Conservation (phyloP, 768 basidiomycete species). For the Mycena galopus region DNA sequence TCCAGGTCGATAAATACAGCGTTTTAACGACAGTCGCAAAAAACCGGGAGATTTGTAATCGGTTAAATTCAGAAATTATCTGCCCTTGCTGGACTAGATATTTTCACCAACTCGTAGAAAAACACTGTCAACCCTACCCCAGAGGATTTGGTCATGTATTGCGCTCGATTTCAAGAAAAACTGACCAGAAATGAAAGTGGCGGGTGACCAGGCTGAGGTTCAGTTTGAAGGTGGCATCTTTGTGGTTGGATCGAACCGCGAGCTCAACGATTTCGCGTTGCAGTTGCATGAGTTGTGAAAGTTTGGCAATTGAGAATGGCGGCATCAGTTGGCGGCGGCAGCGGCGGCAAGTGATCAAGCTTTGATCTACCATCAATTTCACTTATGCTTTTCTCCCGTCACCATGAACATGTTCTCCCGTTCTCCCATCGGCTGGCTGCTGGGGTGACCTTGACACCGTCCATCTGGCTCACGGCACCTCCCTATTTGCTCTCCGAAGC, state of each 20-base stretch:
- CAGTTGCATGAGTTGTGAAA: too few species aligned
- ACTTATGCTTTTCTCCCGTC: too few species aligned
- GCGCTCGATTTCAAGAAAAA: not conserved
- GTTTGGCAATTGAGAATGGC: too few species aligned
- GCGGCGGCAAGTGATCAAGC: too few species aligned
- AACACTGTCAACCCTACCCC: not conserved
- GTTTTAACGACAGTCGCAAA: not conserved
- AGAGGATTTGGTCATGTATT: too few species aligned
- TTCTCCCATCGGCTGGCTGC: too few species aligned
- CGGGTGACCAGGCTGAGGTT: conserved; percentile 13
- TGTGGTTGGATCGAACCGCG: not conserved
- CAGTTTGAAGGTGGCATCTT: not conserved
- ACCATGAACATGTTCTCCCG: too few species aligned
- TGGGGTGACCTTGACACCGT: too few species aligned
- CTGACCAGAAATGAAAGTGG: conserved; percentile 22
- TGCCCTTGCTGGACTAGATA: not conserved
- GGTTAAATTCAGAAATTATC: not conserved
- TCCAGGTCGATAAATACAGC: not conserved
- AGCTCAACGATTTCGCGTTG: conserved; percentile 25
- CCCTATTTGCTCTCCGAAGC: too few species aligned
- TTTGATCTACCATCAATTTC: too few species aligned
- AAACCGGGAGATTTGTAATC: not conserved
- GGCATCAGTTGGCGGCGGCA: too few species aligned
- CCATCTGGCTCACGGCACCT: too few species aligned
- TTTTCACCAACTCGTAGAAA: conserved; percentile 1